phyloP scores from a whole-genome alignment of 495 filamentous ascomycete species.

The Tuber magnatum region DNA sequence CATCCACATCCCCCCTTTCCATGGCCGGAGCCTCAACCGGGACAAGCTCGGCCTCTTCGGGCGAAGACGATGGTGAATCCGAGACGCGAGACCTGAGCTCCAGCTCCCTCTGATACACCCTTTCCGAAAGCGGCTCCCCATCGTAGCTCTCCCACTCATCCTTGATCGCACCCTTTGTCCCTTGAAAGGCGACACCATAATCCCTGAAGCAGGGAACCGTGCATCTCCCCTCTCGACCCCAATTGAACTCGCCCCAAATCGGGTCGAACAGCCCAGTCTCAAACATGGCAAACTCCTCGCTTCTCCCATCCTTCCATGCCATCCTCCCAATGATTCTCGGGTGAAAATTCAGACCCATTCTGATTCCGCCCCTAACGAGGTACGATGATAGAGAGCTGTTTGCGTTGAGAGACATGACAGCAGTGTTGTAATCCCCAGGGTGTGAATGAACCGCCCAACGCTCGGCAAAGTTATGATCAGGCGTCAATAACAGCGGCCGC shows the following conservation, averaged over 20 bases:
- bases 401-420: constrained; percentile 52
- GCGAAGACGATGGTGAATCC: constrained; percentile 15
- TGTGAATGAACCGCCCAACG: constrained; percentile 52
- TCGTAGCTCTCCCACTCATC: constrained; percentile 53
- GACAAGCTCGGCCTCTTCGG: constrained; percentile 9
- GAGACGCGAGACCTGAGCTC: constrained; percentile 5
- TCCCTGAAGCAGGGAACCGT: constrained; percentile 52
- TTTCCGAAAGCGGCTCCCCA: constrained; percentile 40
- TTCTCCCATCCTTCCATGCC: constrained; percentile 52
- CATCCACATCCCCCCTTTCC: constrained; percentile 38
- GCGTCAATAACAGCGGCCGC: constrained; percentile 49
- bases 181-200: constrained; percentile 49
- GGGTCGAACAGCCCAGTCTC: constrained; percentile 55
- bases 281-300: constrained; percentile 51
- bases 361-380: constrained; percentile 51
- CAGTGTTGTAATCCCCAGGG: constrained; percentile 55
- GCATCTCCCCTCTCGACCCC: constrained; percentile 49
- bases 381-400: constrained; percentile 53
- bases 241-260: constrained; percentile 54
- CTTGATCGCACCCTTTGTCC: constrained; percentile 43
- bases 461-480: constrained; percentile 51
- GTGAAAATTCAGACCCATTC: constrained; percentile 56
- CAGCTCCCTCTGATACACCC: constrained; percentile 11
- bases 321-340: constrained; percentile 52
- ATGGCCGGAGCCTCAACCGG: constrained; percentile 16